Base-by-base conservation (phyloP, 2,329 filamentous ascomycete species). In the Harringtonia aguacate region DNA sequence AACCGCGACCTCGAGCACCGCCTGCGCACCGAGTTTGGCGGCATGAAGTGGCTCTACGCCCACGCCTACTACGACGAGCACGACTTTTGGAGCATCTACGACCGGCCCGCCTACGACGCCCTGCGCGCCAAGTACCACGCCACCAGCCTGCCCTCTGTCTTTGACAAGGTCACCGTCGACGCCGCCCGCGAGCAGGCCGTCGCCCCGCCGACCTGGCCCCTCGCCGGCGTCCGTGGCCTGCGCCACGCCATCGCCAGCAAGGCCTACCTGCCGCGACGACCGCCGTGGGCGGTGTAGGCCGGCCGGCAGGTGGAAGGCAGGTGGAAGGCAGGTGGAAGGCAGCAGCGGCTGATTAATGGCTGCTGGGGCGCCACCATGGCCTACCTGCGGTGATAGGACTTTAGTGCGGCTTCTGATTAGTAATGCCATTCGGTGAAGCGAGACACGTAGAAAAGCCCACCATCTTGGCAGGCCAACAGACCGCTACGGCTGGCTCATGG, bases 1-100 rank as follows among this genome's bases (percentile, higher is more conserved):
- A 94, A 94, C 61, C 74, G 81, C 28, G 70, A 70, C 36, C 69
- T 94, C 18, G 87, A 94, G 64, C 63, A 67, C 18, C 82, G 83
- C 56, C 73, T 89, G 4, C 67, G 68, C 39, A 20, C 34, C 42
- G 70, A 77, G 50, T 72, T 92, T 1, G 79, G 80, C 38, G 87
- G 86, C 3, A 77, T 84, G 67, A 94, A 94, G 66, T 92, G 86
- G 83, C 67, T 94, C 13, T 94, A 94, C 61, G 86, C 86, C 3
- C 84, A 90, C 55, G 83, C 85, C 0, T 94, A 88, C 64, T 92
- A 92, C 60, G 72, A 74, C n/a, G 74, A 84, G 56, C 64, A 72
- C 0, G 77, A 84, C 56, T 87, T 85, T 61, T 85, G 80, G 79
- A 54, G 63, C 29, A 66, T 79, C 41, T 85, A 85, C 58, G 69